Percentiles rank a stretch among this genome's conserved stretches.
These are phyloP conservation scores for Astraeus odoratus DNA, from an alignment of 768 basidiomycete species.

Conservation along the genomic window DNA sequence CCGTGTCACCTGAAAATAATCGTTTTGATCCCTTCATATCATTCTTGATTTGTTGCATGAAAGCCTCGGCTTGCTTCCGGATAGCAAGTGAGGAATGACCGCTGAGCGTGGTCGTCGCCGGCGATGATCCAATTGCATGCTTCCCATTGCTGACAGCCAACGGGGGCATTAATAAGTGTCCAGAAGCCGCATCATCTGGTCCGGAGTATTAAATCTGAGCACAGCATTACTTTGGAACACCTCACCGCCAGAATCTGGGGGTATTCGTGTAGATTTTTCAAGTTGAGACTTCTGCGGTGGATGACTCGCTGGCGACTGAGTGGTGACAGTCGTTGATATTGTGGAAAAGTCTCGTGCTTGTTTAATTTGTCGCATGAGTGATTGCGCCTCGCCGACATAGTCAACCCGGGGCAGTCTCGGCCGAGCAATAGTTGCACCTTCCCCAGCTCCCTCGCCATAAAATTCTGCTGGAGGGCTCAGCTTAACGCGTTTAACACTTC, in stretches of 20 bases:
- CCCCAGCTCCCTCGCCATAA: conserved; percentile 43
- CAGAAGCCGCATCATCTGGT: conserved; percentile 7
- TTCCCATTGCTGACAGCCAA: conserved; percentile 15
- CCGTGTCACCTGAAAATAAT: conserved; percentile 61
- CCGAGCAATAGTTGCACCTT: conserved; percentile 42
- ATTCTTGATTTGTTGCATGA: conserved; percentile 83
- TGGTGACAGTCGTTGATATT: conserved; percentile 53
- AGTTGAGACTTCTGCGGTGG: conserved; percentile 8
- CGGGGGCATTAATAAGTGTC: conserved; percentile 8
- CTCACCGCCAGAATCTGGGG: conserved; percentile 12
- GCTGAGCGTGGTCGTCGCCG: conserved; percentile 25
- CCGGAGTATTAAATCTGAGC: conserved; percentile 2
- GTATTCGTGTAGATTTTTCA: not conserved
- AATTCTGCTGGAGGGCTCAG: conserved; percentile 63
- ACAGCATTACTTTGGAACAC: not conserved
- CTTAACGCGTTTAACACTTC: conserved; percentile 77
- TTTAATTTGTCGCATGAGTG: conserved; percentile 76
- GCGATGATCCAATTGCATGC: conserved; percentile 16
- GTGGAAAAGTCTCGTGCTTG: conserved; percentile 73
- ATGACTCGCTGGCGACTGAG: conserved; percentile 23
- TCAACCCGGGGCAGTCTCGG: conserved; percentile 48
- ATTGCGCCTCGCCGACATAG: conserved; percentile 71
- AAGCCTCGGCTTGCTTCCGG: conserved; percentile 65
- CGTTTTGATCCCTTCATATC: conserved; percentile 68
- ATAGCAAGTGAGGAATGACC: conserved; percentile 60